Conservation (phyloP, 495 filamentous ascomycete genomes). For the Lichenothelia convexa region DNA sequence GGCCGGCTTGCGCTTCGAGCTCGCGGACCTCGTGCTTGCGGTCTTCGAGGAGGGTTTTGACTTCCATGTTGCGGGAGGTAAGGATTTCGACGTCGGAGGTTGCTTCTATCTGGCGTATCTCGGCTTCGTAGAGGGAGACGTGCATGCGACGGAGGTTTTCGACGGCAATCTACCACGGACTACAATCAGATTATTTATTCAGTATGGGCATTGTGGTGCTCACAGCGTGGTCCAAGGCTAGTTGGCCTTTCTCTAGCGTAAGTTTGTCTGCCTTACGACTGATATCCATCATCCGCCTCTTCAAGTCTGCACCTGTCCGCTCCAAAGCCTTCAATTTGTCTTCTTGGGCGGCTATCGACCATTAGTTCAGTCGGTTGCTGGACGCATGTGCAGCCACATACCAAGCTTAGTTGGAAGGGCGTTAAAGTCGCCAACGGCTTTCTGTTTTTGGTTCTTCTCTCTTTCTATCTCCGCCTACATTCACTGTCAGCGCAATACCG, state of each 20-base stretch:
- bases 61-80: slow-evolving; percentile 39
- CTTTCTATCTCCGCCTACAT: slow-evolving; percentile 26
- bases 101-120: slow-evolving; percentile 59
- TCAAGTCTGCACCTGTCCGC: slow-evolving; percentile 25
- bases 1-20: neutral
- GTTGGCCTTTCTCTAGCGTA: slow-evolving; percentile 41
- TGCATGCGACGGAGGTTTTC: slow-evolving; percentile 37
- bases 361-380: slow-evolving; percentile 9
- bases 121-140: slow-evolving; percentile 43
- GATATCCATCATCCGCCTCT: slow-evolving; percentile 24
- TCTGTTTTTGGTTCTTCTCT: slow-evolving; percentile 41
- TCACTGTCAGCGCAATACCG: too few relatives aligned
- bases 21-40: slow-evolving; percentile 21
- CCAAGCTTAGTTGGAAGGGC: slow-evolving; percentile 53
- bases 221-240: slow-evolving; percentile 47
- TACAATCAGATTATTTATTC: slow-evolving; percentile 1
- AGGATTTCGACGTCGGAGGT: slow-evolving; percentile 53
- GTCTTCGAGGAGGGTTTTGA: slow-evolving; percentile 33
- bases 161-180: slow-evolving; percentile 39
- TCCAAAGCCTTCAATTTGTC: slow-evolving; percentile 26
- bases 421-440: slow-evolving; percentile 38
- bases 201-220: slow-evolving; percentile 8
- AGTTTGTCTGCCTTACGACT: slow-evolving; percentile 35
- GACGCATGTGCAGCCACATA: slow-evolving; percentile 18
- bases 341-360: slow-evolving; percentile 32